Evolutionary conservation across 129 eudicot species (phyloP).

Genomic region (Chrysanthemum makinoi): DNA sequence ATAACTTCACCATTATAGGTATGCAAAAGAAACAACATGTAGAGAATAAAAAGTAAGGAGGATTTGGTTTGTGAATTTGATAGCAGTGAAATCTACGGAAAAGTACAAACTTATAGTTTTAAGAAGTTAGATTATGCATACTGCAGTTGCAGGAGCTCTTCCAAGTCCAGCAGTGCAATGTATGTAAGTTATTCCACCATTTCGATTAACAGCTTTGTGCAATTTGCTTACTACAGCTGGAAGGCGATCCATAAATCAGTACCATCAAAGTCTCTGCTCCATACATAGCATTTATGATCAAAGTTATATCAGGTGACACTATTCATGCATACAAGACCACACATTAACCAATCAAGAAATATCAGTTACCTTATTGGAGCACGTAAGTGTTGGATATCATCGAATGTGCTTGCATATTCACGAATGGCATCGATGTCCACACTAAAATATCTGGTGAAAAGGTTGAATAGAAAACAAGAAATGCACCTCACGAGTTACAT

Average conservation of each 20-base stretch:
- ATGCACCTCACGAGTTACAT: conserved; percentile 8
- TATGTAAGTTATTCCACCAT: conserved; percentile 88
- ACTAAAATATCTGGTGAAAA: conserved; percentile 65
- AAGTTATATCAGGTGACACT: conserved; percentile 12
- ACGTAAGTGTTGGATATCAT: conserved; percentile 85
- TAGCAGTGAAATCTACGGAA: neutral
- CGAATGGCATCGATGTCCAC: conserved; percentile 81
- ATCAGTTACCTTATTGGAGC: conserved; percentile 82
- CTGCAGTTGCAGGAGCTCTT: conserved; percentile 98
- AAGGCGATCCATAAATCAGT: conserved; percentile 88
- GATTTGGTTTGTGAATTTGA: no score
- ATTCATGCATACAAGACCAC: neutral
- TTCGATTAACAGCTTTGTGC: conserved; percentile 69
- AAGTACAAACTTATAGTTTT: neutral
- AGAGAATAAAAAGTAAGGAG: neutral
- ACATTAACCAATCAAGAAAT: conserved; percentile 7
- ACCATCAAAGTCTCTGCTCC: conserved; percentile 88
- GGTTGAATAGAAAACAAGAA: conserved; percentile 39
- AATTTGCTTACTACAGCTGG: conserved; percentile 92
- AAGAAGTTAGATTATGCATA: conserved; percentile 29
- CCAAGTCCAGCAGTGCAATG: conserved; percentile 99
- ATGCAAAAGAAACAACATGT: conserved; percentile 1
- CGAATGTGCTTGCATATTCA: conserved; percentile 65
- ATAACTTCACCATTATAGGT: neutral
- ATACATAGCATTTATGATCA: conserved; percentile 25